A percentile compares a stretch with the other conserved stretches of the same genome.
These are phyloP conservation scores for Paramyrothecium sp. DNA, from an alignment of 2,329 filamentous ascomycete genomes.

Conservation along the genomic window DNA sequence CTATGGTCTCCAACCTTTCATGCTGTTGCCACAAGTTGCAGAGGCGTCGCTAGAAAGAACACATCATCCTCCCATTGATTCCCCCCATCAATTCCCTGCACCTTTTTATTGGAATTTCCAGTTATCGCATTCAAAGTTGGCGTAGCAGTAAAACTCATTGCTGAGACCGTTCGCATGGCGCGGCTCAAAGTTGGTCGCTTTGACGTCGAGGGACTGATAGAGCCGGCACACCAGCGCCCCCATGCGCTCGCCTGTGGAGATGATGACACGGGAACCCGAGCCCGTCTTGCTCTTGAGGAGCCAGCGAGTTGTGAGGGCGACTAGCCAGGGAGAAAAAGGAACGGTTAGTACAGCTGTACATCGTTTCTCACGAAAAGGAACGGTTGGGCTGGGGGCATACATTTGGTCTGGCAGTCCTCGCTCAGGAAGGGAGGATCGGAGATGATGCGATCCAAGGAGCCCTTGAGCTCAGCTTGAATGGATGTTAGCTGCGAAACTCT, in stretches of 20 bases:
- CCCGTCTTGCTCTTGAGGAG: constrained; percentile 47
- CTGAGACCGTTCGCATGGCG: constrained; percentile 70
- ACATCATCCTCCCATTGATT: neutral
- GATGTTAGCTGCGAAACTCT: too few species aligned
- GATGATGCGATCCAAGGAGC: constrained; percentile 66
- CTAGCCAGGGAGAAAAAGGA: constrained; percentile 33
- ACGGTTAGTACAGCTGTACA: neutral
- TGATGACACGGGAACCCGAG: constrained; percentile 46
- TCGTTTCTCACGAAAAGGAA: too few species aligned
- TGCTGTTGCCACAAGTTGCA: too few species aligned
- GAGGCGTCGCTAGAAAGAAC: too few species aligned
- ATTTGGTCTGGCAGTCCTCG: constrained; percentile 78
- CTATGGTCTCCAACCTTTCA: too few species aligned
- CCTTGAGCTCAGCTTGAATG: constrained; percentile 54
- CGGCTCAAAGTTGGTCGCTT: constrained; percentile 67
- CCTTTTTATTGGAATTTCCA: constrained; percentile 45
- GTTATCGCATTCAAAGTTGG: constrained; percentile 67
- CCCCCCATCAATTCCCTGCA: too few species aligned
- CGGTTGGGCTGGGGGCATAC: constrained; percentile 46
- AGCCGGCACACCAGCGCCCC: constrained; percentile 60
- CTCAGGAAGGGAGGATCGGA: constrained; percentile 79
- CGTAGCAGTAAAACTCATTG: constrained; percentile 80
- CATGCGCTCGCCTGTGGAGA: constrained; percentile 80
- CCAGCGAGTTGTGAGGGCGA: constrained; percentile 74
- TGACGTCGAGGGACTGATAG: constrained; percentile 62